Evolutionary conservation across 1,284 basidiomycete genomes (phyloP).

Genomic region (Leucoagaricus sp.): DNA sequence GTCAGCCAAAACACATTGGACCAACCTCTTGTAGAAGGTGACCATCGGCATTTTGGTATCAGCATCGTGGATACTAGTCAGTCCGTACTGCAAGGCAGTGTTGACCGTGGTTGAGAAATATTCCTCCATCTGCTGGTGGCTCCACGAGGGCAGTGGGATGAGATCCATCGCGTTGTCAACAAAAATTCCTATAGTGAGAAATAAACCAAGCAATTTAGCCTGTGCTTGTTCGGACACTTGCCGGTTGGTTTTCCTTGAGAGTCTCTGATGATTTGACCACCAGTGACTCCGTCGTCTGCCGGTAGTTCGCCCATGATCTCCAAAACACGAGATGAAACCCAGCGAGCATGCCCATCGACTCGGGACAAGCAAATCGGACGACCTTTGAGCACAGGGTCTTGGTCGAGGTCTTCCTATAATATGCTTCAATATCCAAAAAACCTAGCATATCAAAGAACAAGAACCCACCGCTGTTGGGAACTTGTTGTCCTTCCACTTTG

Average conservation of each 20-base stretch:
- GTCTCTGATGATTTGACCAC: conserved; percentile 78
- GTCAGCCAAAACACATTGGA: neutral
- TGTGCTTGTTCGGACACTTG: conserved; percentile 22
- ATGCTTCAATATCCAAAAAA: neutral
- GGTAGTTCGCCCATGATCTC: conserved; percentile 60
- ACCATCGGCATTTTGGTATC: conserved; percentile 54
- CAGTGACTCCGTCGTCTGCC: conserved; percentile 52
- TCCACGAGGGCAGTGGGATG: conserved; percentile 65
- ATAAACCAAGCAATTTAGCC: neutral
- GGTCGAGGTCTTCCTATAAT: conserved; percentile 57
- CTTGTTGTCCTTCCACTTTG: conserved; percentile 61
- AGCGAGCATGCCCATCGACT: conserved; percentile 83
- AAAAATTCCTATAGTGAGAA: conserved; percentile 53
- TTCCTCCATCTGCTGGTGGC: conserved; percentile 53
- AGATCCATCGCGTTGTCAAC: conserved; percentile 75
- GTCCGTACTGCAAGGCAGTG: conserved; percentile 72
- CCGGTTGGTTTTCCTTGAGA: conserved; percentile 71
- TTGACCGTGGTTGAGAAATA: conserved; percentile 66
- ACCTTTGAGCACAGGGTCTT: conserved; percentile 62
- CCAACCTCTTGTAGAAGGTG: conserved; percentile 67
- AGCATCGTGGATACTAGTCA: conserved; percentile 88
- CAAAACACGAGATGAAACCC: conserved; percentile 78
- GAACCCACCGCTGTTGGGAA: conserved; percentile 79
- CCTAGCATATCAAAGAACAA: neutral
- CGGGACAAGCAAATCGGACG: conserved; percentile 72